Percentiles rank a stretch among this genome's conserved stretches.
phyloP scores from a whole-genome alignment of 306 rosid species.

The Medicago lupulina region DNA sequence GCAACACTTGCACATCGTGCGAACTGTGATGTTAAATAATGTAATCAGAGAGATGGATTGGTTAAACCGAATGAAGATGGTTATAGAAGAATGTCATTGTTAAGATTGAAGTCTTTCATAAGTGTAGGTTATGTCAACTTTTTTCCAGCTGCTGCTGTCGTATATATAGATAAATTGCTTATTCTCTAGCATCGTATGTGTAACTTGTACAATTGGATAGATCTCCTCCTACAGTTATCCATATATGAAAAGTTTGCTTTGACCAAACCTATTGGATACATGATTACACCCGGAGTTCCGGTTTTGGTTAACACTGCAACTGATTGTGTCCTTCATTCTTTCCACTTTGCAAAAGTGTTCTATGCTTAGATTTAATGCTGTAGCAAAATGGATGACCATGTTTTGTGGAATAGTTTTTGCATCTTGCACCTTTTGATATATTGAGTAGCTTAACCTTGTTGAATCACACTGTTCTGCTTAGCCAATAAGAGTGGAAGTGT shows the following conservation, averaged over 20 bases:
- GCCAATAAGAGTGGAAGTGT: no score
- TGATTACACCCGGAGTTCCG: no score
- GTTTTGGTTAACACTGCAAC: not conserved
- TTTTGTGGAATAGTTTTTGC: not conserved
- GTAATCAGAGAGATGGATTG: not conserved
- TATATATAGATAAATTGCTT: not conserved
- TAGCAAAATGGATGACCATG: not conserved
- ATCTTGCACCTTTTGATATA: not conserved
- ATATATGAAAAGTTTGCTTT: no score
- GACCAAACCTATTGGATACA: no score
- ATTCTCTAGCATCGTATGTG: no score
- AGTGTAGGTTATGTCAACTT: no score
- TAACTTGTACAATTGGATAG: no score
- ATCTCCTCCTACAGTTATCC: no score
- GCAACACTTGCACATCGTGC: not conserved
- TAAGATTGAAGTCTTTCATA: not conserved
- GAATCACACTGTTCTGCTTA: no score
- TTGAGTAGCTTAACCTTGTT: no score
- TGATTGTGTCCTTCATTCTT: not conserved
- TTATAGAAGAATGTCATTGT: not conserved
- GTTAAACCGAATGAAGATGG: not conserved
- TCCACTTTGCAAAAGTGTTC: not conserved
- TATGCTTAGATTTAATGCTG: not conserved
- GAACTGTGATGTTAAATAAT: not conserved
- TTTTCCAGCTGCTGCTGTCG: not conserved